Evolutionary conservation across 2,329 filamentous ascomycete species (phyloP), one percentile per base, ranked within the genome.

Genomic region (Trichoderma oligosporum): DNA sequence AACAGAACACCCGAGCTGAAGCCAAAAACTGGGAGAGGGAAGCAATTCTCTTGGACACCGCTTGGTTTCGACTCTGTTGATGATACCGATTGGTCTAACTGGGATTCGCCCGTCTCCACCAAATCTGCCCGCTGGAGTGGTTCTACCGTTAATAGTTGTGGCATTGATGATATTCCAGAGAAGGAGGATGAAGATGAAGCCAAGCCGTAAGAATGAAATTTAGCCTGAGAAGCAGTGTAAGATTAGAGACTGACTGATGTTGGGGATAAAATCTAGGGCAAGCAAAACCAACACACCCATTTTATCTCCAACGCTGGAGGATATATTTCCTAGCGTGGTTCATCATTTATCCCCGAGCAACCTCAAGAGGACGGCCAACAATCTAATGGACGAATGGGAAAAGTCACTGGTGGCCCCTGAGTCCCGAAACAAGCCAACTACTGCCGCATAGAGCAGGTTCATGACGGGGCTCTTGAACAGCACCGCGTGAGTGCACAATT

Each of bases 321-420:
- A 85, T 66, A 69, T 84, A 58, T 69, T 88, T 25, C 90, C 89
- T 74, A 85, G 86, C 47, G 82, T 87, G 46, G 80, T 95, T 56
- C 86, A 85, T 68, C 85, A 86, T 62, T 74, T 91, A 39, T 82
- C 84, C 7, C 88, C 91, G 0, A 85, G 84, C 63, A 91, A 90
- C 65, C 75, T 97, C 64, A 89, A 91, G 69, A 82, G 85, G 35
- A 93, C 89, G 1, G 89, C 92, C n/a, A 88, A 86, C 33, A 88
- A 87, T 61, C 78, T 96, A 57, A 91, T 97, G 84, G 88, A 86
- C 62, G 91, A 96, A 68, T 96, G 91, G 89, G 93, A 97, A 75
- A 89, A 85, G 71, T 74, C 72, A 4, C 63, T 74, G 41, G 63
- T 65, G 5, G 62, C 70, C 7, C 70, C 72, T 9, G 62, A 65